Evolutionary conservation across 2,329 filamentous ascomycete genomes (phyloP).

Genomic region (Chalaropsis ovoidea): DNA sequence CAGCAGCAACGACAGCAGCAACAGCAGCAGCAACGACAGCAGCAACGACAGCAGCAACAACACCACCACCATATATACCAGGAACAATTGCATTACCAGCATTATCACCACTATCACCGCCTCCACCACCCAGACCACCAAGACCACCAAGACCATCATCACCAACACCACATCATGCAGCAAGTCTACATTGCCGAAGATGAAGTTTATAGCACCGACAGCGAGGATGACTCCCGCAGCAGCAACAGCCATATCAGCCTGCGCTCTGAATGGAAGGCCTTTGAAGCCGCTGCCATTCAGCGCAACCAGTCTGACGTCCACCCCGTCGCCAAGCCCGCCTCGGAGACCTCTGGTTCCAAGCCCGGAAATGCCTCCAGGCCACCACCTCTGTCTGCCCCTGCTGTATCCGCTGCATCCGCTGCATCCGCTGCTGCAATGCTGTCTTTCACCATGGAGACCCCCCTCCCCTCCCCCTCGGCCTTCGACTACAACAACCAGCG

Average conservation of each 20-base stretch:
- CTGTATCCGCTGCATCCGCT: not conserved
- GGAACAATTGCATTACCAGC: not conserved
- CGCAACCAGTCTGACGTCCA: constrained; percentile 13
- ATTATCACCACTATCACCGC: not conserved
- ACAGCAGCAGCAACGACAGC: no score
- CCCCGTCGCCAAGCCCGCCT: not conserved
- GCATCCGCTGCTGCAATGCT: not conserved
- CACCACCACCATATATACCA: constrained; percentile 6
- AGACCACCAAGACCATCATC: not conserved
- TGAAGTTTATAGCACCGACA: constrained; percentile 19
- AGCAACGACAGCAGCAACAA: no score
- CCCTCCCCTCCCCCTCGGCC: constrained; percentile 1
- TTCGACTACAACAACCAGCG: constrained; percentile 13
- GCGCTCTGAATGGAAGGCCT: constrained; percentile 16
- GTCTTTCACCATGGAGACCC: constrained; percentile 14
- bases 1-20: not conserved
- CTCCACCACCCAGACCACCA: not conserved
- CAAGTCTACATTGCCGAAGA: constrained; percentile 17
- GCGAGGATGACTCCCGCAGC: constrained; percentile 1
- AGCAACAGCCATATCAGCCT: constrained; percentile 18
- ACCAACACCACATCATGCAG: constrained; percentile 3
- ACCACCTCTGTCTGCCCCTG: not conserved
- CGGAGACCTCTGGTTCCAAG: not conserved
- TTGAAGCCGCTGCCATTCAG: constrained; percentile 17
- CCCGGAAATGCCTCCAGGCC: not conserved